A percentile compares a stretch with the other conserved stretches of the same genome.
Evolutionary conservation across 129 eudicot species (phyloP).

Genomic region (Escallonia rubra): DNA sequence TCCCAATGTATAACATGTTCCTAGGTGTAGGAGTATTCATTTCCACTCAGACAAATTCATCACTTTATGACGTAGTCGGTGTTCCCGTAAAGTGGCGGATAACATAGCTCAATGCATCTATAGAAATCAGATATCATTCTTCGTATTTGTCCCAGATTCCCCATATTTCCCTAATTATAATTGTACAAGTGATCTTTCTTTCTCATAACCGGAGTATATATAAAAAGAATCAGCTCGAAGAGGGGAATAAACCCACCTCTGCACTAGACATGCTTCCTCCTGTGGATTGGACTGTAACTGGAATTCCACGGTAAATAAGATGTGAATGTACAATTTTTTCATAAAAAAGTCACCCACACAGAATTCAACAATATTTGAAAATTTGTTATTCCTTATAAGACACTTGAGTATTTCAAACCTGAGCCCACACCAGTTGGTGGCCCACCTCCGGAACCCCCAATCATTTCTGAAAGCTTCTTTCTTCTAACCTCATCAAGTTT

Average conservation of each 20-base stretch:
- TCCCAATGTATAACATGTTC: too few relatives aligned
- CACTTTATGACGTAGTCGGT: too few relatives aligned
- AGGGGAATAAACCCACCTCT: constrained; percentile 43
- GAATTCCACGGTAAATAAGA: not conserved
- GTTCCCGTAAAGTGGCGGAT: too few relatives aligned
- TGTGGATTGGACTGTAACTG: constrained; percentile 47
- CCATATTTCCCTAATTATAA: too few relatives aligned
- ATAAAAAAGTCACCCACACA: too few relatives aligned
- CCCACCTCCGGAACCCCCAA: constrained; percentile 77
- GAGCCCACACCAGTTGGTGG: constrained; percentile 42
- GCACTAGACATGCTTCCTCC: constrained; percentile 48
- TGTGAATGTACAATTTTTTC: too few relatives aligned
- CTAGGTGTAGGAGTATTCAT: too few relatives aligned
- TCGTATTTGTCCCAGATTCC: too few relatives aligned
- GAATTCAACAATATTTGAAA: too few relatives aligned
- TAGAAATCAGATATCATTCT: too few relatives aligned
- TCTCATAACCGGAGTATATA: not conserved
- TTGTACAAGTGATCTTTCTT: not conserved
- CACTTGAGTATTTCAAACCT: constrained; percentile 36
- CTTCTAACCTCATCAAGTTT: constrained; percentile 93
- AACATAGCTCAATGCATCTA: too few relatives aligned
- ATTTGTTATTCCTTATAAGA: not conserved
- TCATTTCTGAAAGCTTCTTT: constrained; percentile 96
- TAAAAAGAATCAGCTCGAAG: not conserved
- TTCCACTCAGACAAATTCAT: too few relatives aligned